A percentile compares a stretch with the other conserved stretches of the same genome.
phyloP scores from a whole-genome alignment of 441 rosid species.

The Breynia disticha region DNA sequence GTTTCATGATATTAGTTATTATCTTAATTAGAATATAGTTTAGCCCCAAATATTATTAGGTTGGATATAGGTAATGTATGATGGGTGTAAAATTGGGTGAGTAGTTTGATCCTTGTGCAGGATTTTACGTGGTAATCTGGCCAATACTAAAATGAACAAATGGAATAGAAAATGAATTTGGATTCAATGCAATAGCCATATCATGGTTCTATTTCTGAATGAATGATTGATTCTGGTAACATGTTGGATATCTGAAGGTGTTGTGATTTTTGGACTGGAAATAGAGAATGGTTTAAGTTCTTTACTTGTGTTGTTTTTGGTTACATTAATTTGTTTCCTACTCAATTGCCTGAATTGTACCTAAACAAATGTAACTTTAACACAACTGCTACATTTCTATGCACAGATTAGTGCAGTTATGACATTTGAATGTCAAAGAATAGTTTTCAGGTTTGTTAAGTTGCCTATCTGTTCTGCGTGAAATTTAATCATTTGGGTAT shows the following conservation, averaged over 20 bases:
- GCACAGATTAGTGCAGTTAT: neutral
- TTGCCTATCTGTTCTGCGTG: too few species aligned
- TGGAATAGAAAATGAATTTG: too few species aligned
- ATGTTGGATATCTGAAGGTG: too few species aligned
- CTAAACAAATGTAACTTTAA: neutral
- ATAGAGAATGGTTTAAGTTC: neutral
- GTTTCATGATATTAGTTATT: slow-evolving; percentile 5
- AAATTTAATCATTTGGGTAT: too few species aligned
- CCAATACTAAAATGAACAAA: too few species aligned
- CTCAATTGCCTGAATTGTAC: neutral
- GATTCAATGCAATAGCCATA: too few species aligned
- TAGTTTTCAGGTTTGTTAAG: too few species aligned
- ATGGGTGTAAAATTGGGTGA: neutral
- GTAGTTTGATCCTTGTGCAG: neutral
- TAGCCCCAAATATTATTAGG: neutral
- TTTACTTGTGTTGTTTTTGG: too few species aligned
- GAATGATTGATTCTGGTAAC: too few species aligned
- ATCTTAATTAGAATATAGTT: slow-evolving; percentile 4
- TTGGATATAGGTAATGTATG: neutral
- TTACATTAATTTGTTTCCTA: neutral
- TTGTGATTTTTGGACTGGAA: neutral
- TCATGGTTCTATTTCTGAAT: too few species aligned
- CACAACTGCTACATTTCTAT: neutral
- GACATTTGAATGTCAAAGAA: neutral
- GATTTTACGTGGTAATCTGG: neutral